Evolutionary conservation across 2,329 filamentous ascomycete genomes (phyloP).

Genomic region (Tolypocladium ovalisporum): DNA sequence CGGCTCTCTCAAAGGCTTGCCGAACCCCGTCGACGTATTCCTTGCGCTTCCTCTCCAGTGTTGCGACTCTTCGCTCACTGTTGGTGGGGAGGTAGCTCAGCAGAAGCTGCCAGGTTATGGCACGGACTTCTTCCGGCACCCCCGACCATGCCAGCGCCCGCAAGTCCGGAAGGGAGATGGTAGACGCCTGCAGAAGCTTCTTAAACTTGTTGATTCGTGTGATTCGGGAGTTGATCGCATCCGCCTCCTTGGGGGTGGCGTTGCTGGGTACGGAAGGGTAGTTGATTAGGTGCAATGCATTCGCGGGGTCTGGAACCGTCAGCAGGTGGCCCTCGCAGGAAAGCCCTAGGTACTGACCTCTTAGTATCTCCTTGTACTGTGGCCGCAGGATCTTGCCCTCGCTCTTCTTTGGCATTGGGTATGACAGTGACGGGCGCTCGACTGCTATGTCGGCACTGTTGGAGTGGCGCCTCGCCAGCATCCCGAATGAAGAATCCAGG

Average conservation of each 20-base stretch:
- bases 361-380: slow-evolving; percentile 93
- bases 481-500: slow-evolving; percentile 25
- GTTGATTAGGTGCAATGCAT: slow-evolving; percentile 87
- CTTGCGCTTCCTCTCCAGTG: slow-evolving; percentile 86
- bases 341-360: slow-evolving; percentile 32
- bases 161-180: slow-evolving; percentile 75
- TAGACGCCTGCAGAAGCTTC: slow-evolving; percentile 82
- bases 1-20: slow-evolving; percentile 58
- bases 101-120: slow-evolving; percentile 97
- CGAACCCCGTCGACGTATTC: slow-evolving; percentile 91
- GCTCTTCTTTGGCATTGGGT: slow-evolving; percentile 78
- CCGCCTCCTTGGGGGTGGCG: slow-evolving; percentile 71
- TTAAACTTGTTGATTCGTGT: slow-evolving; percentile 98
- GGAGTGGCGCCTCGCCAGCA: slow-evolving; percentile 49
- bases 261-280: slow-evolving; percentile 66
- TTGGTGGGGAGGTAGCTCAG: slow-evolving; percentile 95
- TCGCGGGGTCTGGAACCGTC: slow-evolving; percentile 58
- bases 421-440: slow-evolving; percentile 70
- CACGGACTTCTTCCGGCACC: slow-evolving; percentile 85
- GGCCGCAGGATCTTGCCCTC: slow-evolving; percentile 94
- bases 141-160: slow-evolving; percentile 87
- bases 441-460: slow-evolving; percentile 92
- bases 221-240: slow-evolving; percentile 78
- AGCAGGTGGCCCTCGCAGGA: not conserved
- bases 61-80: slow-evolving; percentile 80